phyloP scores from a whole-genome alignment of 345 rosid species.

The Hibiscus syriacus region DNA sequence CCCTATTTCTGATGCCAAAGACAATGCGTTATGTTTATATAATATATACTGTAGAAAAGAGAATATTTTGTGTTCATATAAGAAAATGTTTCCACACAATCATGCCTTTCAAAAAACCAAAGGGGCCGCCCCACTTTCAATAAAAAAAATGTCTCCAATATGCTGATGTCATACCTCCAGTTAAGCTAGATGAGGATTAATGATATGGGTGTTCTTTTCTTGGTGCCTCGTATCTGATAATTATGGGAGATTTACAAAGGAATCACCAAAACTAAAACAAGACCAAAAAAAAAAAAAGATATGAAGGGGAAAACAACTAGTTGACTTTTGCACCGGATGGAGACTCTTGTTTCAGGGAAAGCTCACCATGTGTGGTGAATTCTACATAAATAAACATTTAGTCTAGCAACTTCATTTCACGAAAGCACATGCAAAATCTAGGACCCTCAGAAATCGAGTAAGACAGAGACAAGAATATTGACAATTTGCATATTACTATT shows the following conservation, averaged over 20 bases:
- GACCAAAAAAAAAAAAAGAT: not conserved
- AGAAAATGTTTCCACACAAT: not conserved
- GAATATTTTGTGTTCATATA: not conserved
- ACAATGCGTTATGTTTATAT: not conserved
- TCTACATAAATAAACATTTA: slow-evolving; percentile 34
- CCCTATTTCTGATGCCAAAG: slow-evolving; percentile 19
- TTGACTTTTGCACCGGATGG: slow-evolving; percentile 39
- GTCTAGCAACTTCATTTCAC: not conserved
- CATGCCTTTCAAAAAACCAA: not conserved
- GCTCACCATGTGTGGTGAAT: slow-evolving; percentile 31
- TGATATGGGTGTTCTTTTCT: slow-evolving; percentile 39
- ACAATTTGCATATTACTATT: not conserved
- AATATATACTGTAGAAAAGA: too few species aligned
- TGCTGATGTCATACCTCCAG: slow-evolving; percentile 30
- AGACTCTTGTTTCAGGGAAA: slow-evolving; percentile 45
- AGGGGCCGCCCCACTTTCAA: not conserved
- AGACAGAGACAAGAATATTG: not conserved
- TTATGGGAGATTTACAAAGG: slow-evolving; percentile 12
- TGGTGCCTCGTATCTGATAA: slow-evolving; percentile 46
- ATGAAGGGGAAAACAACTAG: slow-evolving; percentile 26
- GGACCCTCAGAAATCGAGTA: not conserved
- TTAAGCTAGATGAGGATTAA: slow-evolving; percentile 36
- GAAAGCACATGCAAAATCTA: not conserved
- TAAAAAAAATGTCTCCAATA: slow-evolving; percentile 9
- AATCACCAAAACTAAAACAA: not conserved